Evolutionary conservation across 164 flowering plant species (phyloP).

Genomic region (Macadamia tetraphylla): DNA sequence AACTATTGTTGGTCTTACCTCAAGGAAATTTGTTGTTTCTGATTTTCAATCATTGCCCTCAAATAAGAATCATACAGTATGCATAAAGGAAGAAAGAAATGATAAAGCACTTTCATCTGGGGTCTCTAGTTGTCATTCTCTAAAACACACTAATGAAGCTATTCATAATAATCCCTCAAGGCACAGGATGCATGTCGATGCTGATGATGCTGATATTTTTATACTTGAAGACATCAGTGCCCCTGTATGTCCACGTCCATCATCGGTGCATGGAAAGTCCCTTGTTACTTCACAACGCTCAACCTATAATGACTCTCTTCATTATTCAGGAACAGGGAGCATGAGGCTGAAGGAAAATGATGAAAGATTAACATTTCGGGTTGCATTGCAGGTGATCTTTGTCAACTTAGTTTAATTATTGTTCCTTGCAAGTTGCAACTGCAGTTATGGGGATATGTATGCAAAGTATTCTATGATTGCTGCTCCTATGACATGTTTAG

Average conservation of each 20-base stretch:
- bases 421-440: background rate
- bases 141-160: constrained; percentile 29
- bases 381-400: constrained; percentile 58
- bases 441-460: background rate
- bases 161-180: constrained; percentile 27
- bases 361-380: constrained; percentile 41
- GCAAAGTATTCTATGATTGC: too few species aligned
- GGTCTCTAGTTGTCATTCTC: constrained; percentile 16
- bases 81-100: constrained; percentile 23
- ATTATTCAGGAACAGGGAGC: constrained; percentile 27
- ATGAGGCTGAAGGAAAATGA: constrained; percentile 35
- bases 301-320: constrained; percentile 20
- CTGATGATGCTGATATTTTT: constrained; percentile 54
- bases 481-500: background rate
- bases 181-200: constrained; percentile 27
- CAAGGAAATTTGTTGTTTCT: constrained; percentile 8
- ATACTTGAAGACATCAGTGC: constrained; percentile 64
- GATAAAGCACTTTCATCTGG: constrained; percentile 12
- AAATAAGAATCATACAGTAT: constrained; percentile 16
- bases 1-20: constrained; percentile 4
- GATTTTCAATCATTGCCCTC: constrained; percentile 7
- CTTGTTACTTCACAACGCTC: constrained; percentile 21
- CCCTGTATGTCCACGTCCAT: constrained; percentile 30
- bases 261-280: constrained; percentile 18
- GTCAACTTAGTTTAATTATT: background rate